Conservation (phyloP, 2,329 filamentous ascomycete species). For the Coleophoma cylindrospora region DNA sequence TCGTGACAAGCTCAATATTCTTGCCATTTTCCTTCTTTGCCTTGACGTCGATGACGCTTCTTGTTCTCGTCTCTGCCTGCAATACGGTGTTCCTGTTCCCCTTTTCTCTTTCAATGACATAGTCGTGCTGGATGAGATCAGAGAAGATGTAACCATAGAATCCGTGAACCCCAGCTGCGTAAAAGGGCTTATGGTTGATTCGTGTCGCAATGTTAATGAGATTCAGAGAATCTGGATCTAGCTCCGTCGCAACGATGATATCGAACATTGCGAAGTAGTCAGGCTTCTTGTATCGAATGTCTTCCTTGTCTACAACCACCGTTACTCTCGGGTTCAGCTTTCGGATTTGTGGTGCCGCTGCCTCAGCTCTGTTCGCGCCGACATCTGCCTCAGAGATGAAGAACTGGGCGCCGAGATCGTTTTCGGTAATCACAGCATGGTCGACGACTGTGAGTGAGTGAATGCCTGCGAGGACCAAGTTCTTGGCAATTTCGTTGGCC, state of each 20-base stretch:
- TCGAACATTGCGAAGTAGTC: slow-evolving; percentile 78
- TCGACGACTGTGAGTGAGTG: slow-evolving; percentile 87
- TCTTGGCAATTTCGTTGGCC: slow-evolving; percentile 94
- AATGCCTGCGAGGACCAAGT: slow-evolving; percentile 90
- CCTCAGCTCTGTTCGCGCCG: slow-evolving; percentile 80
- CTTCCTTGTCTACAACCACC: slow-evolving; percentile 63
- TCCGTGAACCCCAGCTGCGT: slow-evolving; percentile 81
- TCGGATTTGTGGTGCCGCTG: slow-evolving; percentile 70
- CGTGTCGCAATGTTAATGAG: slow-evolving; percentile 84
- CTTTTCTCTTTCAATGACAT: slow-evolving; percentile 78
- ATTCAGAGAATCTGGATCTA: slow-evolving; percentile 68
- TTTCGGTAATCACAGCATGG: slow-evolving; percentile 66
- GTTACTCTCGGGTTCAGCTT: slow-evolving; percentile 86
- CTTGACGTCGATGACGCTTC: slow-evolving; percentile 67
- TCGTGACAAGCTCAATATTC: slow-evolving; percentile 79
- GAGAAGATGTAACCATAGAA: slow-evolving; percentile 94
- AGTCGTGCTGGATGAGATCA: slow-evolving; percentile 87
- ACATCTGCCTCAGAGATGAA: slow-evolving; percentile 67
- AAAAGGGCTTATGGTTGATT: slow-evolving; percentile 74
- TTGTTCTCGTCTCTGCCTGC: slow-evolving; percentile 69
- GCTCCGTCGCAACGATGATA: slow-evolving; percentile 84
- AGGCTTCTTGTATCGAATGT: slow-evolving; percentile 62
- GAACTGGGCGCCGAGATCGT: slow-evolving; percentile 79
- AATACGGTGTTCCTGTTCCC: slow-evolving; percentile 64
- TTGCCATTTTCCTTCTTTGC: slow-evolving; percentile 67